These are phyloP conservation scores for Phytophthora idaei DNA, from an alignment of 352 stramenopile genomes.

Conservation along the genomic window DNA sequence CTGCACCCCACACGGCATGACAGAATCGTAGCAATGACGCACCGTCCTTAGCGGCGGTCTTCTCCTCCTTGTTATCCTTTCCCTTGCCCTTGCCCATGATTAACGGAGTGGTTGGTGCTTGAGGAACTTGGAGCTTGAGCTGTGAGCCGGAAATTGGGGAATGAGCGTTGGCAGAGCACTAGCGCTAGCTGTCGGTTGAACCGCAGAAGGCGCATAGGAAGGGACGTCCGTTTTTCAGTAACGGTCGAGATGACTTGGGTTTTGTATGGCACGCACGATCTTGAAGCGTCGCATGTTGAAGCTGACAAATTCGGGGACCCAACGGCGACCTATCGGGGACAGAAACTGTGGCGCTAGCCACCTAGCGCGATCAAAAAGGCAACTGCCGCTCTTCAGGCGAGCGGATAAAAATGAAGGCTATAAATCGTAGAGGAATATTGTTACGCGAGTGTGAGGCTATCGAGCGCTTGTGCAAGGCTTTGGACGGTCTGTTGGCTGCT, in stretches of 20 bases:
- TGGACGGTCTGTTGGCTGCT: constrained; percentile 34
- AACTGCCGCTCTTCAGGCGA: not conserved
- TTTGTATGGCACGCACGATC: constrained; percentile 21
- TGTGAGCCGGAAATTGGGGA: constrained; percentile 21
- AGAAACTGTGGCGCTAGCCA: constrained; percentile 8
- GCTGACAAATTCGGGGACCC: constrained; percentile 8
- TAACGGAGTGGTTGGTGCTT: constrained; percentile 3
- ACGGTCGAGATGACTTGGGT: constrained; percentile 15
- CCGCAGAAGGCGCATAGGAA: not conserved
- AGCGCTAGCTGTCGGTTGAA: not conserved
- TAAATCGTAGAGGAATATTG: not conserved
- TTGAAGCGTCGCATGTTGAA: constrained; percentile 37
- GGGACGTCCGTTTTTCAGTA: constrained; percentile 18
- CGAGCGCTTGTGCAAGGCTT: constrained; percentile 32
- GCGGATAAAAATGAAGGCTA: not conserved
- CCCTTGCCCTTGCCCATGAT: constrained; percentile 42
- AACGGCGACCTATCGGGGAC: not conserved
- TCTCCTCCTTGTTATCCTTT: constrained; percentile 42
- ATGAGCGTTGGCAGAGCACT: constrained; percentile 10
- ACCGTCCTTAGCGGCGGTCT: constrained; percentile 49
- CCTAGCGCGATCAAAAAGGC: not conserved
- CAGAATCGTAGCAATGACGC: constrained; percentile 6
- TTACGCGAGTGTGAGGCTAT: constrained; percentile 8
- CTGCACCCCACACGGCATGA: not conserved
- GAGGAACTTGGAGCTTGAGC: constrained; percentile 21